Conservation (phyloP, 2,329 filamentous ascomycete genomes). For the Penicillium sp. region DNA sequence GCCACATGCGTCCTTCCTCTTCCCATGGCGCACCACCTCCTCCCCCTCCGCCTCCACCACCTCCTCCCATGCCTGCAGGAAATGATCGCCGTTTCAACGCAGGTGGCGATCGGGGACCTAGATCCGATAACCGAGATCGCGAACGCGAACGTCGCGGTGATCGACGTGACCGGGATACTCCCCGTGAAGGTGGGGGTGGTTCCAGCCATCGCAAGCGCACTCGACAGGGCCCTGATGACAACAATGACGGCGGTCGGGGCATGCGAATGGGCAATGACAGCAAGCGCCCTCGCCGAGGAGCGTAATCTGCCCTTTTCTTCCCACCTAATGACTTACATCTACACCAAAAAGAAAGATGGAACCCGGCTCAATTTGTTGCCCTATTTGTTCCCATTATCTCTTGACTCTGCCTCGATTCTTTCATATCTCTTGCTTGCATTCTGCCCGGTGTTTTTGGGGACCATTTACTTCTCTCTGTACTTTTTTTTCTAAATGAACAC, state of each 20-base stretch:
- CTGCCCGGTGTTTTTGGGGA: conserved; percentile 27
- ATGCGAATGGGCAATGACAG: conserved; percentile 43
- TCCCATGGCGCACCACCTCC: conserved; percentile 33
- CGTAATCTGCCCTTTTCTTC: conserved; percentile 22
- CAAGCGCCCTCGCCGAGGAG: conserved; percentile 45
- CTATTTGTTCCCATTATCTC: conserved; percentile 12
- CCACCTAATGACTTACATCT: neutral
- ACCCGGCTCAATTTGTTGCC: conserved; percentile 12
- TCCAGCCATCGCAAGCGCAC: conserved; percentile 40
- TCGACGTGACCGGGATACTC: conserved; percentile 36
- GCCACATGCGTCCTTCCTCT: conserved; percentile 37
- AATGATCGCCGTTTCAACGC: conserved; percentile 38
- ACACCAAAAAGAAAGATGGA: neutral
- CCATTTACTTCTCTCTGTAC: conserved; percentile 15
- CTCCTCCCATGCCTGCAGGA: conserved; percentile 28
- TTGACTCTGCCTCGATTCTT: conserved; percentile 20
- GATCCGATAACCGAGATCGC: conserved; percentile 30
- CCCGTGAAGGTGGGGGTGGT: conserved; percentile 30
- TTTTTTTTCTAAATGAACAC: conserved; percentile 10
- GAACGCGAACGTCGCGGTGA: conserved; percentile 40
- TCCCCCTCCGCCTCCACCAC: conserved; percentile 33
- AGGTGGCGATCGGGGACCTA: conserved; percentile 37
- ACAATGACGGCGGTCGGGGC: conserved; percentile 33
- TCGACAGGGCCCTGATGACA: conserved; percentile 38
- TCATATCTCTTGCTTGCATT: conserved; percentile 21